A percentile compares a stretch with the other conserved stretches of the same genome.
These are phyloP conservation scores for Capronia americana DNA, from an alignment of 2,329 filamentous ascomycete genomes.

Conservation along the genomic window DNA sequence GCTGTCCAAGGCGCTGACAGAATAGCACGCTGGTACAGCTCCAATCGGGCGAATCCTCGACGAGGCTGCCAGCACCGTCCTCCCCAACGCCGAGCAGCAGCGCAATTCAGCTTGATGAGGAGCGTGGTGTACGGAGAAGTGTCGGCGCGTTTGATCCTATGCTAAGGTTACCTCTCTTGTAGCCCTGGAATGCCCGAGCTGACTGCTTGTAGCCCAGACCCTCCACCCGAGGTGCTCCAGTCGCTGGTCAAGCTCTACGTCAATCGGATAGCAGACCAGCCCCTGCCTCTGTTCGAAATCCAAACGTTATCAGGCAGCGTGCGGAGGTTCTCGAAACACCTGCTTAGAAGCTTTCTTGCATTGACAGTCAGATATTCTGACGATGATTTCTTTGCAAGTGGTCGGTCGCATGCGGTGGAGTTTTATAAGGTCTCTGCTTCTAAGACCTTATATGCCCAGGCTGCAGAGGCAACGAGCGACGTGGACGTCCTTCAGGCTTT, in stretches of 20 bases:
- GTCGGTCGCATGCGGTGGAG: conserved; percentile 39
- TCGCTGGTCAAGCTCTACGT: conserved; percentile 53
- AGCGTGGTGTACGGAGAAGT: neutral
- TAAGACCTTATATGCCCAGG: conserved; percentile 24
- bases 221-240: conserved; percentile 49
- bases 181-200: conserved; percentile 23
- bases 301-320: conserved; percentile 28
- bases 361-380: conserved; percentile 53
- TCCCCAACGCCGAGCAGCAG: conserved; percentile 7
- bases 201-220: conserved; percentile 43
- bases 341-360: conserved; percentile 50
- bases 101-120: neutral
- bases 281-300: conserved; percentile 55
- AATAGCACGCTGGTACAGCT: conserved; percentile 16
- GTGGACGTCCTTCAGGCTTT: conserved; percentile 30
- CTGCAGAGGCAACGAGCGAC: conserved; percentile 23
- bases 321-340: conserved; percentile 49
- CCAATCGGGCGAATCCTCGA: conserved; percentile 31
- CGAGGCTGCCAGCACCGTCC: conserved; percentile 27
- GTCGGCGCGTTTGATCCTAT: conserved; percentile 10
- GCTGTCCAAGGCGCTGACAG: conserved; percentile 4
- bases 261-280: conserved; percentile 58
- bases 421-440: conserved; percentile 47
- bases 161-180: conserved; percentile 7
- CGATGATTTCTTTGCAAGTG: conserved; percentile 38